Base-by-base conservation (phyloP, 805 yeast genomes). In the Scheffersomyces spartinae region DNA sequence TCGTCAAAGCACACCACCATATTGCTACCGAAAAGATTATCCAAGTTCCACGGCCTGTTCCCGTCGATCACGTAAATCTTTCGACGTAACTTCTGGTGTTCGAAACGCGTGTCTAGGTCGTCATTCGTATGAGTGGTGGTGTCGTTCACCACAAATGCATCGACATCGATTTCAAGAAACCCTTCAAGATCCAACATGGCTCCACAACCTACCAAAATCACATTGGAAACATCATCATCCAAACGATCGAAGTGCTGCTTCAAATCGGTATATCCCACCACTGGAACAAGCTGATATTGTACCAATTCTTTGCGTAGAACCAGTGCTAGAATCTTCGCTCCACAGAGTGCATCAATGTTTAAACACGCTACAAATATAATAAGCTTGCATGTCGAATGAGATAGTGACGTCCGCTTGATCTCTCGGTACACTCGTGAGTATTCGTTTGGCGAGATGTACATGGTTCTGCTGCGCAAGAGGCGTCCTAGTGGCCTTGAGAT, bases 41-140 rank as follows among this genome's bases (percentile, higher is more conserved):
- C 95, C 35, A 91, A 57, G 51, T 86, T 86, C 97, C 98, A 91
- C 4, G 98, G 99, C 35, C 97, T 60, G 36, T 81, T 91, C 3
- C 94, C 85, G 51, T 91, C 99, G 29, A 91, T 64, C 7, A 93
- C 69, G 41, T 83, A 93, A 2, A 88, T 68, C 29, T 64, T 71
- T 35, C 91, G 64, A 24, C 54, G 65, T 20, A 64, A 46, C 23
- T 47, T 42, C 17, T 57, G 34, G 12, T 47, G 46, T 9, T 43
- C 43, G 20, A 31, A 32, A 13, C 36, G 24, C 18, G 40, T 51
- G 18, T 40, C 44, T n/a, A 40, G 23, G 13, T 39, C 49, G 6
- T 36, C 25, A 11, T 21, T 22, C 3, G 21, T 17, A 5, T 17
- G 17, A 13, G 28, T 31, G 11, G 32, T 44, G 5, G 34, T 36